These are phyloP conservation scores for Penstemon newberryi DNA, from an alignment of 257 asterid species.

Conservation along the genomic window DNA sequence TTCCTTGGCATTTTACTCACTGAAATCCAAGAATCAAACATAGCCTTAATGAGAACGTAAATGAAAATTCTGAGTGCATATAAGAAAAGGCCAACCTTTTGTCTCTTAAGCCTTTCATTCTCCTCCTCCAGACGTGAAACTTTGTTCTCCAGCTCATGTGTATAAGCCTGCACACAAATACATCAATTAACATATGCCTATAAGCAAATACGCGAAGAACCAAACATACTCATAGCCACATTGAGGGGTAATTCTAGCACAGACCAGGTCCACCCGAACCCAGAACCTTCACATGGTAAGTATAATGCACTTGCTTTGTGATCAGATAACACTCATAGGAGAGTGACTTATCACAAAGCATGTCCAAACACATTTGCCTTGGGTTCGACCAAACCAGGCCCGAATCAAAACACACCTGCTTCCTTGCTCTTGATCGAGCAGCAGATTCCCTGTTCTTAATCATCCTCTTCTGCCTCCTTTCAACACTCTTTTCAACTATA, in stretches of 20 bases:
- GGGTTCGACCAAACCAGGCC: too few relatives aligned
- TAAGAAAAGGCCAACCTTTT: conserved; percentile 51
- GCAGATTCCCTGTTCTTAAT: conserved; percentile 95
- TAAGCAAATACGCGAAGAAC: neutral
- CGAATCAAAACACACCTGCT: conserved; percentile 51
- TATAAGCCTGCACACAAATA: conserved; percentile 68
- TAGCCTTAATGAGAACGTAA: conserved; percentile 13
- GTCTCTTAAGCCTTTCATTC: conserved; percentile 80
- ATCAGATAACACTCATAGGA: too few relatives aligned
- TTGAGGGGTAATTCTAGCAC: too few relatives aligned
- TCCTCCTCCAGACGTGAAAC: conserved; percentile 85
- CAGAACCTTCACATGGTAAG: too few relatives aligned
- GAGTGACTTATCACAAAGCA: too few relatives aligned
- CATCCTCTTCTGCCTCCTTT: conserved; percentile 96
- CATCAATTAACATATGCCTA: neutral
- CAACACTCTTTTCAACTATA: conserved; percentile 67
- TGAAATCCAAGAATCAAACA: neutral
- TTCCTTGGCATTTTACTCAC: neutral
- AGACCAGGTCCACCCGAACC: too few relatives aligned
- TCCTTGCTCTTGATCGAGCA: conserved; percentile 93
- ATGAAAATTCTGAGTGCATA: conserved; percentile 11
- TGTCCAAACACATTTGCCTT: too few relatives aligned
- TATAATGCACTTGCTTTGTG: too few relatives aligned
- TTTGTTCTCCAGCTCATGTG: conserved; percentile 93
- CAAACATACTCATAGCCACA: neutral